Conservation (phyloP, 768 basidiomycete genomes). For the Auricularia cornea region DNA sequence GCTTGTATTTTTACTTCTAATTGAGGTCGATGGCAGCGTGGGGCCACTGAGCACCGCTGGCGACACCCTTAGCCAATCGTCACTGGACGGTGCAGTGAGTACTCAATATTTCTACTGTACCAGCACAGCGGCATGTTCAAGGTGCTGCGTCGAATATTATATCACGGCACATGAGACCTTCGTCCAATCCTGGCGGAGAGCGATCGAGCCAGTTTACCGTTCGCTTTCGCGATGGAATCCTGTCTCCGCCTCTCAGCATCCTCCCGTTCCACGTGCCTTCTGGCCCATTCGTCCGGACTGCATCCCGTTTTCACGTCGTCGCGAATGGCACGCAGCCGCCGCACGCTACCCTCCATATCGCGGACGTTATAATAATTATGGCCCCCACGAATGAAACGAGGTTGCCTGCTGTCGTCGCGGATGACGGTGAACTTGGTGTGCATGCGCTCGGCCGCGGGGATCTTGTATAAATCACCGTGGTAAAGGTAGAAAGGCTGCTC, state of each 20-base stretch:
- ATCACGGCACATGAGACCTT: no score
- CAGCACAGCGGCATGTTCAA: no score
- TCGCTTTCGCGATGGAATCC: not conserved
- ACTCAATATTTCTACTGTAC: no score
- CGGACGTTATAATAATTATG: conserved; percentile 57
- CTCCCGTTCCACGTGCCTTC: not conserved
- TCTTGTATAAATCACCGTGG: conserved; percentile 38
- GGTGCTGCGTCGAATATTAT: no score
- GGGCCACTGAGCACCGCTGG: no score
- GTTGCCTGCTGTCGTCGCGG: conserved; percentile 7
- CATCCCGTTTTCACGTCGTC: not conserved
- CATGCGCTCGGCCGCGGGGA: conserved; percentile 40
- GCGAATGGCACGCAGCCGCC: conserved; percentile 22
- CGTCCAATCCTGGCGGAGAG: no score
- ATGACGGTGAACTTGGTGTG: conserved; percentile 34
- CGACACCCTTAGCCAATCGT: no score
- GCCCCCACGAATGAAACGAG: conserved; percentile 34
- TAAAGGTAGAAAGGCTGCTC: conserved; percentile 41
- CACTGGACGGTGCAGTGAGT: no score
- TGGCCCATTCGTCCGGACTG: not conserved
- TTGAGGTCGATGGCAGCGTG: no score
- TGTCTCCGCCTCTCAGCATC: not conserved
- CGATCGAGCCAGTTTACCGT: no score
- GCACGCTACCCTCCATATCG: conserved; percentile 40
- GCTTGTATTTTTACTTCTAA: no score